Evolutionary conservation across 2,329 filamentous ascomycete species (phyloP), one percentile per base, ranked within the genome.

Genomic region (Monosporascus sp.): DNA sequence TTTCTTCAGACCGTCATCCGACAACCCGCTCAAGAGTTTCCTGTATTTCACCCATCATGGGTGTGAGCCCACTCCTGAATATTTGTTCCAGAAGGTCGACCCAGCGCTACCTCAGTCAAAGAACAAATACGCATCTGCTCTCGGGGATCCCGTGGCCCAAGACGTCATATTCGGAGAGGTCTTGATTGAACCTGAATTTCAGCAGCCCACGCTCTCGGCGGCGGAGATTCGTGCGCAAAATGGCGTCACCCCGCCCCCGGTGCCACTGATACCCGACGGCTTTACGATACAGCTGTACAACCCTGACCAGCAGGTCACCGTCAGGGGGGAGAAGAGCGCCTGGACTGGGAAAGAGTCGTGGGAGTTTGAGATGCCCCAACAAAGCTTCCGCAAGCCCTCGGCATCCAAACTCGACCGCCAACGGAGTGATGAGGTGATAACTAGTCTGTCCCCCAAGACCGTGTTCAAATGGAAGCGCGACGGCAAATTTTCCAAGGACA

Each of bases 251-350:
- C 85, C 81, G 22, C 81, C 80, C 17, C 85, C 87, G 1, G 80
- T 87, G 55, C 88, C 92, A 9, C 78, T 89, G 37, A 81, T 90
- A 27, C 92, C 93, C 0, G 85, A 86, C 52, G 77, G 83, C 50
- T 96, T 97, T 68, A 79, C 80, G n/a, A 80, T 97, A 39, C 87
- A 93, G 63, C 84, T 99, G 3, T 97, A 97, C 77, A 94, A 96
- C 67, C 94, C 94, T 0, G 93, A 97, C 68, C 90, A 94, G 70
- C 81, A 88, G 61, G 76, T 97, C 20, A 63, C 77, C 1, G 81
- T 97, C 37, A 84, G 81, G 61, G 81, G 85, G 63, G 83, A 88
- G 60, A 80, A 85, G 41, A 87, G 88, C 37, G 85, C 86, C 55
- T 96, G 91, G 87, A 91, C 87, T 56, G 87, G 84, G 55, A 85